Evolutionary conservation across 23 red algal species (phyloP), one percentile per base, ranked within the genome.

Genomic region (Gracilaria gracilis): DNA sequence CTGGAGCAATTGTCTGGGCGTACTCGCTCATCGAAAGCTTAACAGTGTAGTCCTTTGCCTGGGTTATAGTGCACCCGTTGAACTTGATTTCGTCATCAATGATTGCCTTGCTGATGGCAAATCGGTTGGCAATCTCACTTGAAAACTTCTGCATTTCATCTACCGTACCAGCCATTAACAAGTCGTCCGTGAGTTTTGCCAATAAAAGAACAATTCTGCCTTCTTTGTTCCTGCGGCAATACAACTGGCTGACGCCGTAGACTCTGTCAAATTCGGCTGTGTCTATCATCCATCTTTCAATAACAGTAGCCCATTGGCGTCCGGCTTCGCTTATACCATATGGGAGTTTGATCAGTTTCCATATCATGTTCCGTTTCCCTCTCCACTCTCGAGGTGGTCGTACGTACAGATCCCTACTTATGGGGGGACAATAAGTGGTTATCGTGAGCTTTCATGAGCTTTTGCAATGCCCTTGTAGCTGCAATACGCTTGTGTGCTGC

Each of bases 241-340:
- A 84, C 13, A 70, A 16, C 28, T 86, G 82, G 2, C 34, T 48
- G 0, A 50, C 11, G 28, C 82, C 82, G 16, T 20, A n/a, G 4
- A 86, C 82, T 11, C 82, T 9, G 0, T 67, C 28, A n/a, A 86
- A 29, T 1, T 20, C 28, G 14, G 62, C 82, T 4, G 49, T 20
- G 0, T 39, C 9, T 19, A 86, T 0, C 54, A 86, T 25, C 59
- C 82, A 86, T 8, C 12, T n/a, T 29, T 71, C 82, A 0, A 72
- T 71, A 6, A 24, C 44, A 36, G 21, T 47, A 7, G 82, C 82
- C 82, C 61, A 67, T 47, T 71, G 59, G 0, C 82, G 19, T 9
- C 82, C 82, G 0, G 82, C 55, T 67, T 86, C 82, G 6, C 61
- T 55, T 6, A 86, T 72, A 0, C 82, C 62, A 49, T 86, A 86